Evolutionary conservation across 345 rosid species (phyloP), one percentile per base, ranked within the genome.

Genomic region (Hirschfeldia incana): DNA sequence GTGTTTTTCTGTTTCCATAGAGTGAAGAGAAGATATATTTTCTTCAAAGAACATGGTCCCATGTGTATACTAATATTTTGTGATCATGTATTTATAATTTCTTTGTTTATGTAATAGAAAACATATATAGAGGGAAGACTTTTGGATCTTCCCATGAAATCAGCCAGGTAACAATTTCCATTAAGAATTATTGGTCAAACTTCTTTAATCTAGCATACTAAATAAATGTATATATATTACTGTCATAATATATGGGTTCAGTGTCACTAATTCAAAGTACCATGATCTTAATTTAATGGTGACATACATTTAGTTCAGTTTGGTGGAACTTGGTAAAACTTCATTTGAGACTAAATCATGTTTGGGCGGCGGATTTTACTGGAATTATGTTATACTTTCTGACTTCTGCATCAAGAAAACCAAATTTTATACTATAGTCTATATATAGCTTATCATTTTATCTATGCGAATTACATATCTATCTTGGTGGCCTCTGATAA

Each of bases 11-110:
- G 17, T 49, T 76, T 72, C 59, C 34, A 29, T 79, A 64, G 74
- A 58, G 74, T 73, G 78, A 29, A 11, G 69, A 67, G 58, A 67
- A 67, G 32, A 73, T 46, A 72, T 27, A 21, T 21, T 21, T 49
- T 59, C 26, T 67, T 44, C 74, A 49, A 74, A 74, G 78, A 79
- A 79, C 82, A 79, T 79, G 78, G 78, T 74, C 74, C 75, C 75
- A 74, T 73, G 75, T 79, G 82, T 79, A 79, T 51, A 79, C 70
- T 79, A 74, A 46, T 33, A 34, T 67, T 9, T 30, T 72, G 66
- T 72, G 68, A 58, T 57, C 26, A 55, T 71, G 67, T 72, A 72
- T 72, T 59, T 72, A 70, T 71, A n/a, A 65, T 49, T 28, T 70
- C 6, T 49, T 68, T 79, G 82, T 79, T 65, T 79, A 30, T 68